phyloP scores from a whole-genome alignment of 176 grass and related monocot species.

The Aegilops sharonensis region DNA sequence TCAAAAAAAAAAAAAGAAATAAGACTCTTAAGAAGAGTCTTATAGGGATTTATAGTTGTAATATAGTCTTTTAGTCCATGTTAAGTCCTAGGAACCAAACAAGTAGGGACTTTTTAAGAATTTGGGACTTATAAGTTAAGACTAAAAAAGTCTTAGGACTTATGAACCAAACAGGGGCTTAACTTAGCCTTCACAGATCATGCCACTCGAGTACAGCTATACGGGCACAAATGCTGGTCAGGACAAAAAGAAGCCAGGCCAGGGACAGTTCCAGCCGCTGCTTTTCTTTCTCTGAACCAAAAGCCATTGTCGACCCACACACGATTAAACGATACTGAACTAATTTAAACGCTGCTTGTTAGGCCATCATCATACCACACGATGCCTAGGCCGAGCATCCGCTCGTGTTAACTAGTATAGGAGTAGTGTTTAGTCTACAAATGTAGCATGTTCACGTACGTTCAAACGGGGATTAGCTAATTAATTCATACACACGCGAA shows the following conservation, averaged over 20 bases:
- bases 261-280: not conserved
- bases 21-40: no score
- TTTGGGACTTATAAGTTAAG: no score
- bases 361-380: not conserved
- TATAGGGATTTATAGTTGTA: no score
- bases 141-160: no score
- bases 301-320: not conserved
- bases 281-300: not conserved
- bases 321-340: not conserved
- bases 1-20: no score
- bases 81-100: no score
- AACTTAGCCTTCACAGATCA: not conserved
- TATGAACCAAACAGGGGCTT: no score
- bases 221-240: conserved; percentile 12
- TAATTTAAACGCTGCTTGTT: not conserved
- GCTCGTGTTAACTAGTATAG: not conserved
- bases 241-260: not conserved
- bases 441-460: not conserved
- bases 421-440: not conserved
- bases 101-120: no score
- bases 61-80: no score
- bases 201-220: not conserved
- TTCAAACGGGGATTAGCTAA: not conserved
- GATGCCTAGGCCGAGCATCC: not conserved
- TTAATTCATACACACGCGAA: not conserved